Percentiles rank a stretch among this genome's conserved stretches.
These are phyloP conservation scores for Hysterium pulicare DNA, from an alignment of 2,329 filamentous ascomycete genomes.

Conservation along the genomic window DNA sequence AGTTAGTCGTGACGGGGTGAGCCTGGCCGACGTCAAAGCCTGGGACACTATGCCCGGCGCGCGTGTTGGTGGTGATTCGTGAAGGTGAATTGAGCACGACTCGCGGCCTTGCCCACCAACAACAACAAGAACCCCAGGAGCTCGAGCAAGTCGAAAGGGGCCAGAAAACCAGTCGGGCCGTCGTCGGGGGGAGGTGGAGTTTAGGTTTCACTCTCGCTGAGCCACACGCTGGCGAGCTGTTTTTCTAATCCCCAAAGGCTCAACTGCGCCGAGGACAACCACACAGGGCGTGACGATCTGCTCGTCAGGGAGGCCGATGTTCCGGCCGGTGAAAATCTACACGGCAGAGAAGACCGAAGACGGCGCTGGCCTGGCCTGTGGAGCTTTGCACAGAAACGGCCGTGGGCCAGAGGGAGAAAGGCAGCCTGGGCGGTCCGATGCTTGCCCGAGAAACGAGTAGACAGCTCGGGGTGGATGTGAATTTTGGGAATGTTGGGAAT, in stretches of 20 bases:
- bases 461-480: no score
- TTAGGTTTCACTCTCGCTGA: conserved; percentile 14
- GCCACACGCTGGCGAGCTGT: no score
- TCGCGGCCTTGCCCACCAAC: not conserved
- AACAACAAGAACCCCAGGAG: no score
- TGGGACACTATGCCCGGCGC: not conserved
- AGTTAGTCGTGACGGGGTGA: not conserved
- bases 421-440: not conserved
- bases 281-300: conserved; percentile 27
- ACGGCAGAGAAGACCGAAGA: no score
- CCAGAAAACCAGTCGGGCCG: conserved; percentile 27
- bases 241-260: conserved; percentile 22
- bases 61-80: not conserved
- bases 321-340: conserved; percentile 14
- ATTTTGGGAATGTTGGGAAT: no score
- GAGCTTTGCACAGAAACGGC: no score
- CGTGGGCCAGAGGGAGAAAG: no score
- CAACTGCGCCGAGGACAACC: conserved; percentile 34
- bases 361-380: no score
- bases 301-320: conserved; percentile 29
- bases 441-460: not conserved
- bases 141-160: conserved; percentile 10
- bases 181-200: conserved; percentile 20
- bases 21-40: not conserved
- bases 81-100: not conserved